A percentile compares a stretch with the other conserved stretches of the same genome.
Evolutionary conservation across 106 monocot genomes (phyloP).

Genomic region (Dioscorea alata): DNA sequence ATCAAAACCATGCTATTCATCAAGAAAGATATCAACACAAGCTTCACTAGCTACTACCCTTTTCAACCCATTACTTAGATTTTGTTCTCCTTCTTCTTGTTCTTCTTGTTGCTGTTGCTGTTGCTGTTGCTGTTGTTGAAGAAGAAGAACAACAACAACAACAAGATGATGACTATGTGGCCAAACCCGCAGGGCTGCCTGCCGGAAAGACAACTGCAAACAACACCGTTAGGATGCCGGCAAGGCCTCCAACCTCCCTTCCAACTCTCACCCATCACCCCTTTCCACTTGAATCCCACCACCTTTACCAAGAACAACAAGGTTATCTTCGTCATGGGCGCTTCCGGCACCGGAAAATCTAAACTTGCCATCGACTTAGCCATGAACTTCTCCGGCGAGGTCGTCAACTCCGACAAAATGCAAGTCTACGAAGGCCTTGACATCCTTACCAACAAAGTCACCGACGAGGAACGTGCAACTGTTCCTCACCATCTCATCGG

Average conservation of each 20-base stretch:
- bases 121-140: no score
- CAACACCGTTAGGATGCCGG: background rate
- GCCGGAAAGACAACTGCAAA: no score
- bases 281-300: background rate
- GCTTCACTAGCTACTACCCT: no score
- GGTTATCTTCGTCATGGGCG: conserved; percentile 27
- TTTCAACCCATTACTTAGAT: no score
- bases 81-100: no score
- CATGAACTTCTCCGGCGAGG: conserved; percentile 11
- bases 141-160: no score
- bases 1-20: no score
- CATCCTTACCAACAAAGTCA: conserved; percentile 37
- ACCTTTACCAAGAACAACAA: background rate
- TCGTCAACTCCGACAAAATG: conserved; percentile 49
- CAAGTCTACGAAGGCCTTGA: conserved; percentile 40
- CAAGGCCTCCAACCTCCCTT: background rate
- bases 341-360: conserved; percentile 33
- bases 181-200: no score
- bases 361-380: conserved; percentile 34
- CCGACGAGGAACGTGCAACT: conserved; percentile 12
- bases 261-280: background rate
- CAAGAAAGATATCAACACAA: no score
- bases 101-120: no score
- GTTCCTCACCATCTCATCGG: conserved; percentile 33
- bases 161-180: no score